Evolutionary conservation across 257 asterid genomes (phyloP).

Genomic region (Rauvolfia tetraphylla): DNA sequence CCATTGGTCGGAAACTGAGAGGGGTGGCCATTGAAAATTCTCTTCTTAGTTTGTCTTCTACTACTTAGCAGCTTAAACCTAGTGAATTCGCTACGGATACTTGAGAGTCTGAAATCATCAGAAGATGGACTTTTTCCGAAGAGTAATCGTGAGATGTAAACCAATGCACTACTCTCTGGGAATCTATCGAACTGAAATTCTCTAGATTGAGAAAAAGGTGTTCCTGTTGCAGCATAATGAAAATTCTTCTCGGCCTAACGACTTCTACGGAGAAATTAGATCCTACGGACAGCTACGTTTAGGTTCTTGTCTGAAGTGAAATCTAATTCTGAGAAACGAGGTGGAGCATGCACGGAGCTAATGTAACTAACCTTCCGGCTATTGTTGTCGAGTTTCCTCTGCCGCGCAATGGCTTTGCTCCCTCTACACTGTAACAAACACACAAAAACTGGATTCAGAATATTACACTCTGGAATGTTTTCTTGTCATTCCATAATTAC

Average conservation of each 20-base stretch:
- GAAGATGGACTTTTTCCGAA: not conserved
- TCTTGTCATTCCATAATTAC: not conserved
- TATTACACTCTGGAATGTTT: not conserved
- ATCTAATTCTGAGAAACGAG: not conserved
- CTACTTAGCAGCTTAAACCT: not conserved
- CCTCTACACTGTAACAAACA: conserved; percentile 22
- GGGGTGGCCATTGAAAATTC: not conserved
- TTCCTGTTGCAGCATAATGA: not conserved
- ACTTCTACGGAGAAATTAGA: not conserved
- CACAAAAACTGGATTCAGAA: not conserved
- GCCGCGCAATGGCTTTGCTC: conserved; percentile 30
- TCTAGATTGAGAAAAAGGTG: not conserved
- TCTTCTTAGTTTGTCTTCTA: not conserved
- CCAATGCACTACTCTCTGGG: not conserved
- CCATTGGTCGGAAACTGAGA: conserved; percentile 8
- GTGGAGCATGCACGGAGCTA: conserved; percentile 5
- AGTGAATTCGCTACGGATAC: not conserved
- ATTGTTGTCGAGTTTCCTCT: conserved; percentile 44
- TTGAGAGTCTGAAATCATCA: not conserved
- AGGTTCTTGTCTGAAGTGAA: not conserved
- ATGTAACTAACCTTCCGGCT: conserved; percentile 43
- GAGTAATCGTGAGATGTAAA: not conserved
- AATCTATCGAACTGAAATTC: not conserved
- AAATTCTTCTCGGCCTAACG: not conserved
- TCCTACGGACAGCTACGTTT: too few relatives aligned